phyloP scores from a whole-genome alignment of 1,284 basidiomycete species.

The Violaceomyces palustris region DNA sequence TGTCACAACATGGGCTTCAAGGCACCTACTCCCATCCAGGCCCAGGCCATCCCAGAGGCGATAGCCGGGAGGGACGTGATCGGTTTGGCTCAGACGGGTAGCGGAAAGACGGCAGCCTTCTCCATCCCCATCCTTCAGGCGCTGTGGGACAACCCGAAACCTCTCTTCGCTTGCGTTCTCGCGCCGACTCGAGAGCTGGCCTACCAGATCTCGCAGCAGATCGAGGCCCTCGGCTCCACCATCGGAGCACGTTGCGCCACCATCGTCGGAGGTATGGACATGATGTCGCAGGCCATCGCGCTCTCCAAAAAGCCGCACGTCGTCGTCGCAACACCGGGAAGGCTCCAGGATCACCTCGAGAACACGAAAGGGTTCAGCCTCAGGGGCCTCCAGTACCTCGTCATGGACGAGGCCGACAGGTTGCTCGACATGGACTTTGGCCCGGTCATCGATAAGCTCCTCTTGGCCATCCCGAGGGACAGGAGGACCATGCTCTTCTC shows the following conservation, averaged over 20 bases:
- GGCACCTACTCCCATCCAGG: constrained; percentile 86
- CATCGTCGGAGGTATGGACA: constrained; percentile 92
- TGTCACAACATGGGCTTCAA: constrained; percentile 78
- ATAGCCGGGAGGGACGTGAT: constrained; percentile 90
- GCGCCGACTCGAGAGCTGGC: constrained; percentile 95
- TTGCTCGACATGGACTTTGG: constrained; percentile 97
- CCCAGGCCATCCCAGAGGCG: constrained; percentile 81
- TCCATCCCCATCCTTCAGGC: constrained; percentile 92
- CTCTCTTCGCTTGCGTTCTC: constrained; percentile 86
- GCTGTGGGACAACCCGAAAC: constrained; percentile 90
- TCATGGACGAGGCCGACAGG: constrained; percentile 95
- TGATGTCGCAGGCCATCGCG: constrained; percentile 85
- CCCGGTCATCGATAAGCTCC: constrained; percentile 90
- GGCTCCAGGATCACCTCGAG: constrained; percentile 90
- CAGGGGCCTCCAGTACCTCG: constrained; percentile 80
- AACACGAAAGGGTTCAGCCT: constrained; percentile 97
- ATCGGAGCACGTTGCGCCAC: constrained; percentile 75
- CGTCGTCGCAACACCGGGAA: constrained; percentile 94
- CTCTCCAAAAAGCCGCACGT: constrained; percentile 77
- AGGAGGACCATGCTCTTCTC: constrained; percentile 94
- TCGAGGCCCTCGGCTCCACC: constrained; percentile 78
- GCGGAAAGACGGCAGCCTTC: constrained; percentile 97
- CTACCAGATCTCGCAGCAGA: constrained; percentile 96
- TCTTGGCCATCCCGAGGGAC: constrained; percentile 91
- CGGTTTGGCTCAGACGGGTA: constrained; percentile 93